A percentile compares a stretch with the other conserved stretches of the same genome.
Conservation (phyloP, 2,329 filamentous ascomycete genomes). For the Metarhizium humberi region DNA sequence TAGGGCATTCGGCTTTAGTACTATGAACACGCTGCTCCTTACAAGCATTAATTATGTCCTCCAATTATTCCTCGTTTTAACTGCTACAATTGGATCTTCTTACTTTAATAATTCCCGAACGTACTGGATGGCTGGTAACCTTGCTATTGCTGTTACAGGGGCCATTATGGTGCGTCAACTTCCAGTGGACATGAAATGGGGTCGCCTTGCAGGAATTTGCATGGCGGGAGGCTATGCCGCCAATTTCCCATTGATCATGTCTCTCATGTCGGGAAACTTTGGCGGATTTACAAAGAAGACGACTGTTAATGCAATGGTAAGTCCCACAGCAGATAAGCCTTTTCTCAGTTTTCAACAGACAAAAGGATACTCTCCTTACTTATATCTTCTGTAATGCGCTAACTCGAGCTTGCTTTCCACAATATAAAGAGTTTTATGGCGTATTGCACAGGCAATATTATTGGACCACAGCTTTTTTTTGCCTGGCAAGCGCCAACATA, state of each 20-base stretch:
- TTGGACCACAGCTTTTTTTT: slow-evolving; percentile 51
- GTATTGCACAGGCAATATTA: slow-evolving; percentile 51
- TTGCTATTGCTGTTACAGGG: slow-evolving; percentile 11
- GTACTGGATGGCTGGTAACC: slow-evolving; percentile 12
- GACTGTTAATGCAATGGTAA: slow-evolving; percentile 41
- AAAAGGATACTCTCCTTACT: too few relatives aligned
- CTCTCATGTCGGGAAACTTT: slow-evolving; percentile 47
- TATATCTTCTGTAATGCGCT: too few relatives aligned
- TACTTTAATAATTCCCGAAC: slow-evolving; percentile 14
- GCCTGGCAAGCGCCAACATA: slow-evolving; percentile 47
- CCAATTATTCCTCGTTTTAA: slow-evolving; percentile 14
- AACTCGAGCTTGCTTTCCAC: too few relatives aligned
- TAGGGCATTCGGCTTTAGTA: slow-evolving; percentile 12
- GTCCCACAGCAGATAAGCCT: not conserved
- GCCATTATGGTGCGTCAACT: slow-evolving; percentile 15
- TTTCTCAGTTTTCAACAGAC: too few relatives aligned
- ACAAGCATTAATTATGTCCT: slow-evolving; percentile 10
- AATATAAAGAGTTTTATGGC: slow-evolving; percentile 37
- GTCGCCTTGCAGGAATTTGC: slow-evolving; percentile 15
- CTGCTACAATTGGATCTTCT: slow-evolving; percentile 11
- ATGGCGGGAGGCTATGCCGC: slow-evolving; percentile 49
- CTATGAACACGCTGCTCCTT: slow-evolving; percentile 7
- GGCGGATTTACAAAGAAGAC: slow-evolving; percentile 55
- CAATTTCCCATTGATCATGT: slow-evolving; percentile 34
- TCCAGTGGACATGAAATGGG: slow-evolving; percentile 9